Base-by-base conservation (phyloP, 2,329 filamentous ascomycete species). In the Ambrosiella xylebori region DNA sequence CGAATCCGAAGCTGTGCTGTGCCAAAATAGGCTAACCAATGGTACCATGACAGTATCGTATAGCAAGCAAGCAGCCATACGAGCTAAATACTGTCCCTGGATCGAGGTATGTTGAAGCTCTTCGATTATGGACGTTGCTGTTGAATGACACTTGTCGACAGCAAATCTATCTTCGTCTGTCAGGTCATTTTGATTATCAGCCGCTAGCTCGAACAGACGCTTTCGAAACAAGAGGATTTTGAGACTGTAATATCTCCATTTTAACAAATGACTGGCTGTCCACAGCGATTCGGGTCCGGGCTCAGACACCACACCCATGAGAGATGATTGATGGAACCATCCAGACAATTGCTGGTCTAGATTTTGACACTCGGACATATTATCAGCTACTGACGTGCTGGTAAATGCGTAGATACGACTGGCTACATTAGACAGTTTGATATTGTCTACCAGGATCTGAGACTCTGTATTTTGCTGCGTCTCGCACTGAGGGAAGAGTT, bases 21-120 rank as follows among this genome's bases (percentile, higher is more conserved):
- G 82, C 73, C 80, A 84, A 67, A 88, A 88, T 11, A 90, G 73
- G 19, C 80, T 84, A 9, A 91, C 78, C 1, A 91, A 76, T 0
- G 86, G 86, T 7, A 90, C 81, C 82, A 90, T 86, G 62, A 80
- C 81, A 0, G 86, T 85, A 67, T 90, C 86, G 70, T 88, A 90
- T 60, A 87, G 77, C 69, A 88, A 84, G 85, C 85, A 89, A 1
- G 86, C 85, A 0, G 83, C 52, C 86, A 66, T 88, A 87, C 86
- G 85, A 90, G 7, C 85, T 85, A 0, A 80, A 81, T 71, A 90
- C 86, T 65, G 65, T 87, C 86, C 51, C 81, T 78, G 51, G 79
- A 78, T 71, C 84, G 88, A 62, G 85, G 84, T 19, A 75, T 73
- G 9, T 2, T 41, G 12, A 9, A 41, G 81, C 76, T 61, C 90